Conservation (phyloP, 208 protist genomes). For the Trypanosoma platydactyli region DNA sequence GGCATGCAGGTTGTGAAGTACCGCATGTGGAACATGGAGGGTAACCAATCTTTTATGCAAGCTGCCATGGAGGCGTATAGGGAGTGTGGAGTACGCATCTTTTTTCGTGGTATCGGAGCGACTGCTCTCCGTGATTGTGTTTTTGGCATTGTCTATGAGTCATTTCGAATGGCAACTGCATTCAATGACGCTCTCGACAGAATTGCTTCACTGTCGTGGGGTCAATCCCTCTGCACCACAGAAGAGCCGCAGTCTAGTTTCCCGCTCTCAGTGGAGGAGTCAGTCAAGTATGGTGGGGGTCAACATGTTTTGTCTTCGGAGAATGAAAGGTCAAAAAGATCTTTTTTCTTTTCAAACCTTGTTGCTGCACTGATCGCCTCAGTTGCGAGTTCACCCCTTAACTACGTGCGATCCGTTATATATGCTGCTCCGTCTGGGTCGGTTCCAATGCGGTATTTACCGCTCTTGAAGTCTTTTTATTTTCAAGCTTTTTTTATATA, state of each 20-base stretch:
- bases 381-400: slow-evolving; percentile 83
- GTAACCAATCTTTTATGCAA: slow-evolving; percentile 55
- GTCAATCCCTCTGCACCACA: not conserved
- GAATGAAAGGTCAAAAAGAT: slow-evolving; percentile 29
- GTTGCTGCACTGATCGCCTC: slow-evolving; percentile 78
- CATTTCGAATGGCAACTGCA: slow-evolving; percentile 36
- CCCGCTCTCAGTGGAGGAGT: not conserved
- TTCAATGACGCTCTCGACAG: slow-evolving; percentile 50
- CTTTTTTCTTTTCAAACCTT: slow-evolving; percentile 75
- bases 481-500: slow-evolving; percentile 77
- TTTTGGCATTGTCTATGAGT: slow-evolving; percentile 89
- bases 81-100: slow-evolving; percentile 74
- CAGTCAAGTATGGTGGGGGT: not conserved
- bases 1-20: slow-evolving; percentile 89
- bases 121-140: slow-evolving; percentile 84
- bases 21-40: slow-evolving; percentile 84
- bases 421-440: slow-evolving; percentile 77
- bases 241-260: not conserved
- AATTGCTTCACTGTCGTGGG: slow-evolving; percentile 19
- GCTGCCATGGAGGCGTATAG: slow-evolving; percentile 62
- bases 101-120: slow-evolving; percentile 80
- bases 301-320: not conserved
- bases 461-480: slow-evolving; percentile 71
- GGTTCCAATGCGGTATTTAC: slow-evolving; percentile 61
- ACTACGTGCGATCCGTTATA: slow-evolving; percentile 85